phyloP scores from a whole-genome alignment of 2,329 filamentous ascomycete genomes.

The Aspergillus carbonarius region DNA sequence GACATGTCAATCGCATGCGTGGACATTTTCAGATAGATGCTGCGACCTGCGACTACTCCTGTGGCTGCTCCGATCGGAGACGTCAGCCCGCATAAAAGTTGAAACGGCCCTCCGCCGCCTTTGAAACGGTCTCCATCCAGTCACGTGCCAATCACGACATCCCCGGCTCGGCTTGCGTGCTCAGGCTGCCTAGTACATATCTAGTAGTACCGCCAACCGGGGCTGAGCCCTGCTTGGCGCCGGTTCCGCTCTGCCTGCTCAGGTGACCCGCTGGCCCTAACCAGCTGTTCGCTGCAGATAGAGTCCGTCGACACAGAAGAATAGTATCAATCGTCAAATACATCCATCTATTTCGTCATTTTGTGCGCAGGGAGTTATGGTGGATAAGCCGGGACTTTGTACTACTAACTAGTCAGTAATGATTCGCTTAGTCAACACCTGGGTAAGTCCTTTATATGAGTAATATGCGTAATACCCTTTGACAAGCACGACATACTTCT shows the following conservation, averaged over 20 bases:
- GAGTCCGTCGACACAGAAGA: not conserved
- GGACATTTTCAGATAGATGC: not conserved
- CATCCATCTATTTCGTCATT: not conserved
- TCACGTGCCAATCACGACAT: conserved; percentile 25
- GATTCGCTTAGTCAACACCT: not conserved
- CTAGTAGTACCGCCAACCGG: conserved; percentile 3
- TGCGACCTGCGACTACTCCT: not conserved
- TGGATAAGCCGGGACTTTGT: not conserved
- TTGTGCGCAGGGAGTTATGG: not conserved
- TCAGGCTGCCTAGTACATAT: too few relatives aligned
- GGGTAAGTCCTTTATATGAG: not conserved
- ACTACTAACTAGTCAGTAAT: not conserved
- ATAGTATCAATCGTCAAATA: not conserved
- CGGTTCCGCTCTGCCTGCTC: conserved; percentile 1
- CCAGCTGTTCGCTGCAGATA: not conserved
- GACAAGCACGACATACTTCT: not conserved
- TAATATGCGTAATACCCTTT: not conserved
- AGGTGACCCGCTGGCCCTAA: conserved; percentile 17
- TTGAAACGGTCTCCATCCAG: conserved; percentile 2
- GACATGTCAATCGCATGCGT: conserved; percentile 1
- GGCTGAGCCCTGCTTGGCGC: not conserved
- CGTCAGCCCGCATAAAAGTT: not conserved
- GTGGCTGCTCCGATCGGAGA: not conserved
- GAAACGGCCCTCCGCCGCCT: not conserved
- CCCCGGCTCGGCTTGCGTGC: conserved; percentile 26